phyloP scores from a whole-genome alignment of 257 asterid genomes.

The Solanum bulbocastanum region DNA sequence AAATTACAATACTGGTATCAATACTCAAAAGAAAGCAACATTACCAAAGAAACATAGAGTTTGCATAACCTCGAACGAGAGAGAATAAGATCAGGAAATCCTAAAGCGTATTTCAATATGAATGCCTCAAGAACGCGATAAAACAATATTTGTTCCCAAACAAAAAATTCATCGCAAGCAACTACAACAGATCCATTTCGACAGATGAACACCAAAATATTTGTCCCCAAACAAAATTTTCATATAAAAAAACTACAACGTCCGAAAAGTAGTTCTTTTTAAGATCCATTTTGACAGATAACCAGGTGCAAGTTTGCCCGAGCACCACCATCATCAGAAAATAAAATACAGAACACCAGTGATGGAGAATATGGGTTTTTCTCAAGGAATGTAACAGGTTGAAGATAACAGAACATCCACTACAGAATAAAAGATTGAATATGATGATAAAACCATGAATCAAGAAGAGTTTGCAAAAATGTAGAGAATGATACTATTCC shows the following conservation, averaged over 20 bases:
- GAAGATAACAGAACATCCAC: background rate
- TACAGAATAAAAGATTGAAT: background rate
- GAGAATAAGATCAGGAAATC: background rate
- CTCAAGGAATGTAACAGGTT: background rate
- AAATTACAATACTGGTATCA: background rate
- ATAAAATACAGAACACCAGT: background rate
- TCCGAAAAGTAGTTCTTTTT: background rate
- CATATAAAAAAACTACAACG: background rate
- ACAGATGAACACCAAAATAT: background rate
- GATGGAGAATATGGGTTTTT: background rate
- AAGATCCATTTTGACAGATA: background rate
- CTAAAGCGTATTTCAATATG: background rate
- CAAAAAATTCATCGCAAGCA: background rate
- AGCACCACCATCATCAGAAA: background rate
- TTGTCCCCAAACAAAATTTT: background rate
- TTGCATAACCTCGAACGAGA: background rate
- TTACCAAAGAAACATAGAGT: background rate
- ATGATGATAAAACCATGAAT: background rate
- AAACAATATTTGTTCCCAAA: background rate
- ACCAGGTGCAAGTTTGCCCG: background rate
- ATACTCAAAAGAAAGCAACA: background rate
- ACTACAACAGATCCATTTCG: background rate
- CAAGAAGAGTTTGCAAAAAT: background rate
- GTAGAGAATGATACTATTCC: background rate
- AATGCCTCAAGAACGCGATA: background rate